Evolutionary conservation across 106 monocot genomes (phyloP), one percentile per base, ranked within the genome.

Genomic region (Allium fistulosum): DNA sequence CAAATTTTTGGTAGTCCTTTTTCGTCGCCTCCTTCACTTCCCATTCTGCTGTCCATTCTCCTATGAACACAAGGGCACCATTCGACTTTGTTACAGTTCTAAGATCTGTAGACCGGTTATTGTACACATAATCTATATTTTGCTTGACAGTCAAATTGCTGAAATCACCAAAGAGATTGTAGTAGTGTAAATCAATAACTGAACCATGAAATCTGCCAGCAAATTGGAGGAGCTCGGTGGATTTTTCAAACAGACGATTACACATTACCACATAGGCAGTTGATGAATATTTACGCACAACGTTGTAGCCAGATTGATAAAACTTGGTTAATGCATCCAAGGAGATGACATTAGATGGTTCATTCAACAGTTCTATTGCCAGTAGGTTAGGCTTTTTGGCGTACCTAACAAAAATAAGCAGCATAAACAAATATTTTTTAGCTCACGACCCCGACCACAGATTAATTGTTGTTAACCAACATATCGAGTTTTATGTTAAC

Each of bases 151-250:
- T 60, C 69, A 75, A 65, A 52, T 18, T 27, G 18, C 80, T 75
- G 4, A 6, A 3, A 7, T 48, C 48, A 0, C 51, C 22, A 71
- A 53, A 83, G 46, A 83, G 61, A n/a, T 83, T 77, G 71, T 87
- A 87, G 77, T 87, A 83, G 59, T 87, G 87, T 6, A 83, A 71
- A 15, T 87, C 82, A 26, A 87, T 17, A 46, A 78, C 87, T 4
- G 79, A 59, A n/a, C 71, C 48, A 18, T 60, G 16, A n/a, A 82
- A 71, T 37, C 83, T 71, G 27, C 83, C 50, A 4, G 87, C 80
- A 10, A 83, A 72, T 15, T 62, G 10, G 7, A 87, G 67, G 66
- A 87, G 74, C 77, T 83, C 80, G 0, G 62, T 77, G 0, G 66
- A 14, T 0, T 53, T 8, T 13, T 46, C 17, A 1, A 28, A 18